These are phyloP conservation scores for Pyrenopolyporus hunteri DNA, from an alignment of 495 filamentous ascomycete genomes.

Conservation along the genomic window DNA sequence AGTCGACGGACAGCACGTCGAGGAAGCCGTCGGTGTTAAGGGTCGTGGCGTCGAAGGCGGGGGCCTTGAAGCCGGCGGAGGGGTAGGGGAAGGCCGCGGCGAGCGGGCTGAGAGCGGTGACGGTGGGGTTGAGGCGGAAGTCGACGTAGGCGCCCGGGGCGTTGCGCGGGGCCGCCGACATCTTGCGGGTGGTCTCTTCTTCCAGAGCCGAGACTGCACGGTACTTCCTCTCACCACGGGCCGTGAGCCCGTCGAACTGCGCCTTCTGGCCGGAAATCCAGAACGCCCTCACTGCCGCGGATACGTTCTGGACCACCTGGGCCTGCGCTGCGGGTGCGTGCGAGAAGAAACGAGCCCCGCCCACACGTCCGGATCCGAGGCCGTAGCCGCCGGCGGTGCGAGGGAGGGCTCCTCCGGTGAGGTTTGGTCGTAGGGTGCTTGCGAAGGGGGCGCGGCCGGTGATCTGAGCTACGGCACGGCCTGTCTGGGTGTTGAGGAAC, in stretches of 20 bases:
- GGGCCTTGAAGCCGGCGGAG: constrained; percentile 42
- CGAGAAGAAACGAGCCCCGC: constrained; percentile 84
- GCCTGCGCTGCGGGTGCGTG: constrained; percentile 83
- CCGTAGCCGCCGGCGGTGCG: constrained; percentile 88
- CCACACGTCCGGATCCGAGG: constrained; percentile 67
- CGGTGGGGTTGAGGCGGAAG: constrained; percentile 83
- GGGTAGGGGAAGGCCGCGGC: constrained; percentile 49
- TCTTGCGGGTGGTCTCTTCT: constrained; percentile 68
- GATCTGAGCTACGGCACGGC: constrained; percentile 67
- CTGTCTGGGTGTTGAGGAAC: constrained; percentile 69
- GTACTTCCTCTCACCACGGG: constrained; percentile 77
- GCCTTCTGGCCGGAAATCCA: constrained; percentile 85
- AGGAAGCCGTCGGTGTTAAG: constrained; percentile 82
- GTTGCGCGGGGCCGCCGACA: constrained; percentile 58
- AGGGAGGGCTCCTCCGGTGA: constrained; percentile 85
- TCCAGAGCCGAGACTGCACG: constrained; percentile 71
- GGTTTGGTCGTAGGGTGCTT: constrained; percentile 85
- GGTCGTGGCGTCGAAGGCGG: constrained; percentile 50
- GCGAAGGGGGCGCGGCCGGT: constrained; percentile 85
- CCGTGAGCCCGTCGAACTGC: constrained; percentile 75
- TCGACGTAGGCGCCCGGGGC: constrained; percentile 81
- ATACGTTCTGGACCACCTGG: constrained; percentile 94
- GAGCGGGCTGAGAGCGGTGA: constrained; percentile 78
- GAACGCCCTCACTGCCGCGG: constrained; percentile 86
- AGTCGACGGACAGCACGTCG: constrained; percentile 84